Percentiles rank a stretch among this genome's conserved stretches.
These are phyloP conservation scores for Rhodotorula sp. DNA, from an alignment of 1,284 basidiomycete species.

Conservation along the genomic window DNA sequence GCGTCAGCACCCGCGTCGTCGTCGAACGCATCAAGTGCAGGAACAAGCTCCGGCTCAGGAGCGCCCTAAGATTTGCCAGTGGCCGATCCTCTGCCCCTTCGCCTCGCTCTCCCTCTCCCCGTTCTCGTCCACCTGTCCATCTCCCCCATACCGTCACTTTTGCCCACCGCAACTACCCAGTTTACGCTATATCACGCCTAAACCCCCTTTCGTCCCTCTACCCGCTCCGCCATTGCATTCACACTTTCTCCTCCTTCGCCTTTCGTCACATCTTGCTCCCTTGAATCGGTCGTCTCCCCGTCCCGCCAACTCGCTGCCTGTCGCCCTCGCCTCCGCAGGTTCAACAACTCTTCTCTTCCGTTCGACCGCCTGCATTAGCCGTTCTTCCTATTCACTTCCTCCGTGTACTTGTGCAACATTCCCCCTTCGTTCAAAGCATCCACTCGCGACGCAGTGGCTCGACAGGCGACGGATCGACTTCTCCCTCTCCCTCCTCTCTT, in stretches of 20 bases:
- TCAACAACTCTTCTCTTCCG: no score
- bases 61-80: not conserved
- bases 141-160: not conserved
- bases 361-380: not conserved
- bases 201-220: not conserved
- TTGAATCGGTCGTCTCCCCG: not conserved
- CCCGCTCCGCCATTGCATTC: not conserved
- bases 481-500: not conserved
- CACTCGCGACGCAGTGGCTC: not conserved
- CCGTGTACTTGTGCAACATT: not conserved
- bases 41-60: not conserved
- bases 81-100: not conserved
- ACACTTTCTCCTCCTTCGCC: not conserved
- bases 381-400: not conserved
- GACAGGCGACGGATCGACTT: not conserved
- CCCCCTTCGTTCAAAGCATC: not conserved
- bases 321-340: no score
- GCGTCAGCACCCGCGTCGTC: constrained; percentile 1
- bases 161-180: not conserved
- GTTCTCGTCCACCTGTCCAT: not conserved
- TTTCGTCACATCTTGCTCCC: not conserved
- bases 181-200: not conserved
- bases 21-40: constrained; percentile 4
- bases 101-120: no score
- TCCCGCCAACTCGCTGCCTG: not conserved